Conservation (phyloP, 129 eudicot genomes). For the Flaveria robusta region DNA sequence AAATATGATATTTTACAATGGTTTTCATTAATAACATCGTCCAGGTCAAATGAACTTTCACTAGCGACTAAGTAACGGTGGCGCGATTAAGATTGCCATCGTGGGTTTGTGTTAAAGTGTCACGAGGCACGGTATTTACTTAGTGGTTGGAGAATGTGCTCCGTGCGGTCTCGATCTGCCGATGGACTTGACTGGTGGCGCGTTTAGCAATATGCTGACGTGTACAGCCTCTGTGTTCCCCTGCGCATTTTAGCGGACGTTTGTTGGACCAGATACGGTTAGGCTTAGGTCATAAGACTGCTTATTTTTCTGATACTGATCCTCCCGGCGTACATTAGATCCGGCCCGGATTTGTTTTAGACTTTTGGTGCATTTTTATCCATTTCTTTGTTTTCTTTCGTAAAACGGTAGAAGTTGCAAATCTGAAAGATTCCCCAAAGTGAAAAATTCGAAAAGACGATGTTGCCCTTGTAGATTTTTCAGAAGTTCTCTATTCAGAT, state of each 20-base stretch:
- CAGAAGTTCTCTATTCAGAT: not conserved
- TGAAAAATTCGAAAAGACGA: slow-evolving; percentile 11
- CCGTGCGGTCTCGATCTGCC: slow-evolving; percentile 15
- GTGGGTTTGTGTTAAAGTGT: not conserved
- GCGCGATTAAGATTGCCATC: slow-evolving; percentile 8
- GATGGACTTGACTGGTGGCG: not conserved
- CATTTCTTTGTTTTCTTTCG: slow-evolving; percentile 15
- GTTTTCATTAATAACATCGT: too few relatives aligned
- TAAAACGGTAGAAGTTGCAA: not conserved
- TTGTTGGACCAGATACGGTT: slow-evolving; percentile 31
- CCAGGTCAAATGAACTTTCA: too few relatives aligned
- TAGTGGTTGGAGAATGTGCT: not conserved
- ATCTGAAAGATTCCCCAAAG: slow-evolving; percentile 34
- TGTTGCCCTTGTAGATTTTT: slow-evolving; percentile 29
- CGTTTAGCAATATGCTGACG: slow-evolving; percentile 26
- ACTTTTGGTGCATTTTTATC: slow-evolving; percentile 11
- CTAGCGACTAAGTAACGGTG: not conserved
- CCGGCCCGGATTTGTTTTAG: slow-evolving; percentile 25
- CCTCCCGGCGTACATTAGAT: slow-evolving; percentile 35
- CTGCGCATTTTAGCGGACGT: slow-evolving; percentile 10
- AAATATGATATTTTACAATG: too few relatives aligned
- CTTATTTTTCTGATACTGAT: slow-evolving; percentile 19
- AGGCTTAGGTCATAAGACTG: slow-evolving; percentile 25
- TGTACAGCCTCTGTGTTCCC: slow-evolving; percentile 4
- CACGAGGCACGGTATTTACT: not conserved